Conservation (phyloP, 768 basidiomycete species). For the Baorangia bicolor region DNA sequence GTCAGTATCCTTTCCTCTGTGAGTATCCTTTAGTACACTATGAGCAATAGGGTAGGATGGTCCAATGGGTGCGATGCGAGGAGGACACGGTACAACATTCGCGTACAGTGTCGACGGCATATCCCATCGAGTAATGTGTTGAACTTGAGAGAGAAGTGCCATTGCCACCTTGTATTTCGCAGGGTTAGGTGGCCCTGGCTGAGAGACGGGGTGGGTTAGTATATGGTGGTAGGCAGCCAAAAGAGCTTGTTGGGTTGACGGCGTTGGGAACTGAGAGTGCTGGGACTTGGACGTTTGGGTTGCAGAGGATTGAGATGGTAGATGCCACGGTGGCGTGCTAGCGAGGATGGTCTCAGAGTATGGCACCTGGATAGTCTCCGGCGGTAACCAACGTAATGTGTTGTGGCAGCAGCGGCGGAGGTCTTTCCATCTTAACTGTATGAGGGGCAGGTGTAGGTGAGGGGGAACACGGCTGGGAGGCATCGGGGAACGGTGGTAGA, state of each 20-base stretch:
- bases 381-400: constrained; percentile 42
- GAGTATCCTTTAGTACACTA: constrained; percentile 30
- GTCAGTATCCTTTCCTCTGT: constrained; percentile 48
- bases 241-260: constrained; percentile 62
- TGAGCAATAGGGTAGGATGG: constrained; percentile 62
- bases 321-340: constrained; percentile 65
- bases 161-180: constrained; percentile 75
- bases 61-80: constrained; percentile 59
- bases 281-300: constrained; percentile 19
- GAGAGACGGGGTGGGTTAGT: constrained; percentile 63
- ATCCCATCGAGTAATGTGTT: constrained; percentile 64
- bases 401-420: constrained; percentile 42
- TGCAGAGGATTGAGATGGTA: constrained; percentile 45
- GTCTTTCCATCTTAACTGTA: constrained; percentile 30
- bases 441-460: constrained; percentile 39
- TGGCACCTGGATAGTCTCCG: constrained; percentile 70
- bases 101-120: constrained; percentile 64
- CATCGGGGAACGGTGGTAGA: constrained; percentile 37
- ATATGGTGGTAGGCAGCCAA: constrained; percentile 73
- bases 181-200: constrained; percentile 51
- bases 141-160: constrained; percentile 58
- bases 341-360: constrained; percentile 73
- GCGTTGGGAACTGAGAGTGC: constrained; percentile 41
- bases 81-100: constrained; percentile 55
- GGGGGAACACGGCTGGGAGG: constrained; percentile 25